Evolutionary conservation across 345 rosid genomes (phyloP).

Genomic region (Turritis glabra): DNA sequence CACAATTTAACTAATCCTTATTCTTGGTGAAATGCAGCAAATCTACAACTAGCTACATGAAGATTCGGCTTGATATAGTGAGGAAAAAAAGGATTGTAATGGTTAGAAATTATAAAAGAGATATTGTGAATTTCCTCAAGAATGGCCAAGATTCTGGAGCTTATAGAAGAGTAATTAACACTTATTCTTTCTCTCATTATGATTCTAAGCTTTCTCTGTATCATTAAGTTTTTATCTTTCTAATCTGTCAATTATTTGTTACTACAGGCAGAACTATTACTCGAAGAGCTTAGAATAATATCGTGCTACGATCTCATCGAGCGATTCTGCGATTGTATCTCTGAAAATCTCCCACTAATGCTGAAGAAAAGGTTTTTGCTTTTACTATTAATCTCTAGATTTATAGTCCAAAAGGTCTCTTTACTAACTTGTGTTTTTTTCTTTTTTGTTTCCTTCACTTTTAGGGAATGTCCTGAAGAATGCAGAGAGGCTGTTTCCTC

Average conservation of each 20-base stretch:
- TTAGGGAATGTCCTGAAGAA: slow-evolving; percentile 85
- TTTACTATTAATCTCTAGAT: neutral
- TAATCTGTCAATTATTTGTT: neutral
- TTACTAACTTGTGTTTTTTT: neutral
- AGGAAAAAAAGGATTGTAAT: slow-evolving; percentile 65
- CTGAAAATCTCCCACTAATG: slow-evolving; percentile 52
- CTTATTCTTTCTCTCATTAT: neutral
- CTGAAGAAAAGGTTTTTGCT: slow-evolving; percentile 54
- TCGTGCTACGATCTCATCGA: slow-evolving; percentile 58
- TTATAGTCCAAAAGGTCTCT: neutral
- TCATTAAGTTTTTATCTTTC: neutral
- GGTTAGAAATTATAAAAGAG: slow-evolving; percentile 58
- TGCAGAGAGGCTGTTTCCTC: slow-evolving; percentile 81
- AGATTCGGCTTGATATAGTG: slow-evolving; percentile 55
- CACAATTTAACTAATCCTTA: neutral
- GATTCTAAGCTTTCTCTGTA: neutral
- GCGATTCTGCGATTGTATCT: slow-evolving; percentile 52
- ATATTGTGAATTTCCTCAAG: slow-evolving; percentile 70
- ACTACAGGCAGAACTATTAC: slow-evolving; percentile 69
- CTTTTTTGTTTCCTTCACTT: neutral
- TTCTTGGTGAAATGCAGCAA: slow-evolving; percentile 49
- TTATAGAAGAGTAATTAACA: slow-evolving; percentile 62
- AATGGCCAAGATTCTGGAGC: slow-evolving; percentile 61
- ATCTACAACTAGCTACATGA: slow-evolving; percentile 52
- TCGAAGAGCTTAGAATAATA: slow-evolving; percentile 59